A percentile compares a stretch with the other conserved stretches of the same genome.
These are phyloP conservation scores for Clitopilus passeckerianus DNA, from an alignment of 768 basidiomycete genomes.

Conservation along the genomic window DNA sequence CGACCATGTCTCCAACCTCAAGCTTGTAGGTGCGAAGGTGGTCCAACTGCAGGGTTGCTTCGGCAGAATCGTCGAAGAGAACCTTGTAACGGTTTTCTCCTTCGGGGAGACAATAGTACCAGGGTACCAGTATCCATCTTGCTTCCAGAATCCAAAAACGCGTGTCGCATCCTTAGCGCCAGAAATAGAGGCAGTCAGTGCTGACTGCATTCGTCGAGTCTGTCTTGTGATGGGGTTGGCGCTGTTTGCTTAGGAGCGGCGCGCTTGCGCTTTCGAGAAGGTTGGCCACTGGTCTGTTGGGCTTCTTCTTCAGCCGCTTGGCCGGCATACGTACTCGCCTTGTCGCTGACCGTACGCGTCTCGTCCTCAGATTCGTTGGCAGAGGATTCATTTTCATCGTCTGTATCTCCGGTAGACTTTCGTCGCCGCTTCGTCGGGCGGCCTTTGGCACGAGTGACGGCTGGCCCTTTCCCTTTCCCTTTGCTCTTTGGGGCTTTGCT, in stretches of 20 bases:
- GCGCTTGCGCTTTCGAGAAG: constrained; percentile 44
- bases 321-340: constrained; percentile 33
- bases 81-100: constrained; percentile 35
- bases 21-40: constrained; percentile 52
- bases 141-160: constrained; percentile 69
- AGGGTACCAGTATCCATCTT: constrained; percentile 54
- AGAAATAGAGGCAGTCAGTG: constrained; percentile 17
- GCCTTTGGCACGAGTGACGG: neutral
- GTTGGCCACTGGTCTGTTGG: constrained; percentile 22
- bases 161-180: constrained; percentile 34
- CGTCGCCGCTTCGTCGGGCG: neutral
- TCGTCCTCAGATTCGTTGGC: constrained; percentile 24
- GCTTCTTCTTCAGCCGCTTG: constrained; percentile 39
- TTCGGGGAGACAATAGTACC: constrained; percentile 43
- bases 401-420: constrained; percentile 12
- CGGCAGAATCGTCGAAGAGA: constrained; percentile 63
- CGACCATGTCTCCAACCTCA: constrained; percentile 52
- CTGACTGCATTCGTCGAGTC: constrained; percentile 35
- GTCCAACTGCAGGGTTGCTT: constrained; percentile 39
- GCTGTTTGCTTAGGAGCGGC: constrained; percentile 7
- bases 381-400: constrained; percentile 8
- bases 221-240: constrained; percentile 23
- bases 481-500: neutral
- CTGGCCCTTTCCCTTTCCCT: constrained; percentile 2
- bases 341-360: constrained; percentile 10